Evolutionary conservation across 352 stramenopile genomes (phyloP).

Genomic region (Pythium vanterpoolii): DNA sequence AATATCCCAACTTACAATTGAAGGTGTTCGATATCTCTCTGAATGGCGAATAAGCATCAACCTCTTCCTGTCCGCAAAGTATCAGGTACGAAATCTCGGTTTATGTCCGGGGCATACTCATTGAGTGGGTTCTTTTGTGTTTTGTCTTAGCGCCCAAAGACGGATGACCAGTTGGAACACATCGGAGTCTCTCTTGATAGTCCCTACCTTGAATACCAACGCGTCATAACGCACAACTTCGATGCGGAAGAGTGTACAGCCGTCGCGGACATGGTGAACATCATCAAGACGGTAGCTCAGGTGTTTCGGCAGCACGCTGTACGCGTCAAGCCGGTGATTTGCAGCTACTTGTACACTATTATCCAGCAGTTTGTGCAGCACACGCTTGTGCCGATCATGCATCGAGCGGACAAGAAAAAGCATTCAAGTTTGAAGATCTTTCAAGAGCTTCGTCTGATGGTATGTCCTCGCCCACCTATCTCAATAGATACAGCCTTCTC

Average conservation of each 20-base stretch:
- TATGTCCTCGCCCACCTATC: conserved; percentile 18
- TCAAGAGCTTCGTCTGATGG: conserved; percentile 64
- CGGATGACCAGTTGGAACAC: conserved; percentile 27
- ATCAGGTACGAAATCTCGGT: conserved; percentile 11
- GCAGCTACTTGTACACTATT: conserved; percentile 50
- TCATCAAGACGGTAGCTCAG: conserved; percentile 63
- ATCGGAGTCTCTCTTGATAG: conserved; percentile 27
- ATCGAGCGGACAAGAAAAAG: conserved; percentile 85
- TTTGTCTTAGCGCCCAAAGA: conserved; percentile 30
- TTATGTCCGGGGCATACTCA: neutral
- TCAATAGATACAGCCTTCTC: neutral
- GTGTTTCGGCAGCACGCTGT: conserved; percentile 33
- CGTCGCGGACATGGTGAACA: conserved; percentile 61
- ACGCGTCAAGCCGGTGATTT: conserved; percentile 40
- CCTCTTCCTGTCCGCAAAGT: conserved; percentile 21
- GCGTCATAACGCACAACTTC: conserved; percentile 72
- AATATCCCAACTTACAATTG: conserved; percentile 2
- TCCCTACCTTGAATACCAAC: conserved; percentile 62
- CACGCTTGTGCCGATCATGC: conserved; percentile 68
- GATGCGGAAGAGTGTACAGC: conserved; percentile 47
- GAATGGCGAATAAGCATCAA: conserved; percentile 21
- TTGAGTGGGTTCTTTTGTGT: neutral
- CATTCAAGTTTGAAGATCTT: conserved; percentile 56
- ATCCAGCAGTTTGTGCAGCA: conserved; percentile 78
- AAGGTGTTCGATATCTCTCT: conserved; percentile 18